Evolutionary conservation across 306 rosid genomes (phyloP), one percentile per base, ranked within the genome.

Genomic region (Citrullus colocynthis): DNA sequence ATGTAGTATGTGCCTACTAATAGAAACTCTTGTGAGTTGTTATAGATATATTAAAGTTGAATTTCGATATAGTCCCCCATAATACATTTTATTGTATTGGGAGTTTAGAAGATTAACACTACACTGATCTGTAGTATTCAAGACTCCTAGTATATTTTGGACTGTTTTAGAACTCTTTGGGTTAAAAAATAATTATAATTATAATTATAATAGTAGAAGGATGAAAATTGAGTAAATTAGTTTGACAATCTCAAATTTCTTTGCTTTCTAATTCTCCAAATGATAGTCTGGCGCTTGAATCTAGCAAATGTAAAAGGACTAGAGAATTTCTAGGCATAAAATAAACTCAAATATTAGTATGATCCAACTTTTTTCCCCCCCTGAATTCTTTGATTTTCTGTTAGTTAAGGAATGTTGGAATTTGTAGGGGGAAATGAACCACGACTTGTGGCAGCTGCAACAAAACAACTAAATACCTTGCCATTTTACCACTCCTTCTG

Each of bases 401-500:
- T 45, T 62, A 78, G 49, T 16, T 58, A 5, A 74, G 56, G 18
- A 18, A 32, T 41, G 16, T 39, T 77, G 62, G 13, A 66, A 82
- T 79, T 81, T 84, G 48, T 84, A 96, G 99, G 99, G 24, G 99
- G 99, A 28, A 92, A 64, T 80, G 99, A 96, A 84, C 86, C 88
- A 34, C 89, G 96, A 44, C 93, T 96, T 69, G 88, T 96, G 79
- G 98, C 84, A 6, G 99, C 98, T 75, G 99, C 99, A 77, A 88
- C 81, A 70, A 28, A 70, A 64, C 99, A 92, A 81, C 78, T 96
- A 79, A 92, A 89, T 74, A 92, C 87, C 79, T 92, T 96, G 91
- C 98, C 99, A 4, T 96, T 92, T 84, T 96, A 96, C 85, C 99
- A 96, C 78, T 96, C 99, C 24, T 96, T 96, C 78, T 96, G 99